Conservation (phyloP, 2,329 filamentous ascomycete genomes). For the Aspergillus brasiliensis region DNA sequence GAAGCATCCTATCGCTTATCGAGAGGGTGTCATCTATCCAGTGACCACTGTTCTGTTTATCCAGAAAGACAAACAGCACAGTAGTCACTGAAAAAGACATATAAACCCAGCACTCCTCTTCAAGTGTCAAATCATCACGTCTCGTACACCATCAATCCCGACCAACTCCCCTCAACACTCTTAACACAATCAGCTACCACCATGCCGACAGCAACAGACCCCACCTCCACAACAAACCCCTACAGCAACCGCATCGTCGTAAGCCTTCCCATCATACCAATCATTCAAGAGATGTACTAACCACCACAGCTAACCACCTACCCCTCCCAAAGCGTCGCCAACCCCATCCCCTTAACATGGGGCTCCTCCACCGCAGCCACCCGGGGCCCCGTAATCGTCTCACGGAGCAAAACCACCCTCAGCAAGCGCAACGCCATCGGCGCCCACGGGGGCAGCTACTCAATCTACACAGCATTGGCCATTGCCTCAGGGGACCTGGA, state of each 20-base stretch:
- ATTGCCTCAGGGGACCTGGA: slow-evolving; percentile 88
- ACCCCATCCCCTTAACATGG: slow-evolving; percentile 87
- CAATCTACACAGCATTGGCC: slow-evolving; percentile 90
- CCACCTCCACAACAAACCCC: background rate
- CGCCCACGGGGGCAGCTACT: slow-evolving; percentile 86
- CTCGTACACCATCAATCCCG: background rate
- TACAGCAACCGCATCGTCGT: slow-evolving; percentile 42
- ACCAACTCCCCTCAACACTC: background rate
- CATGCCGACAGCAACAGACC: background rate
- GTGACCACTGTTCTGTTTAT: too few species aligned
- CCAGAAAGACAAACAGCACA: too few species aligned
- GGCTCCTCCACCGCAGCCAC: slow-evolving; percentile 72
- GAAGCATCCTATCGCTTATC: background rate
- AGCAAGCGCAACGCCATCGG: slow-evolving; percentile 58
- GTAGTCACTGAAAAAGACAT: background rate
- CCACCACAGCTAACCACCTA: slow-evolving; percentile 68
- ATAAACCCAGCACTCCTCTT: background rate
- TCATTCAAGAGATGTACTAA: too few species aligned
- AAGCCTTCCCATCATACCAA: slow-evolving; percentile 11
- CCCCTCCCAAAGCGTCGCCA: slow-evolving; percentile 89
- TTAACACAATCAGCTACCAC: background rate
- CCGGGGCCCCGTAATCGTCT: slow-evolving; percentile 87
- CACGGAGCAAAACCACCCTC: slow-evolving; percentile 30
- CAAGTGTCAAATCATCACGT: background rate
- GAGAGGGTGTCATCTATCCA: background rate